Evolutionary conservation across 441 rosid species (phyloP).

Genomic region (Oxalis stricta): DNA sequence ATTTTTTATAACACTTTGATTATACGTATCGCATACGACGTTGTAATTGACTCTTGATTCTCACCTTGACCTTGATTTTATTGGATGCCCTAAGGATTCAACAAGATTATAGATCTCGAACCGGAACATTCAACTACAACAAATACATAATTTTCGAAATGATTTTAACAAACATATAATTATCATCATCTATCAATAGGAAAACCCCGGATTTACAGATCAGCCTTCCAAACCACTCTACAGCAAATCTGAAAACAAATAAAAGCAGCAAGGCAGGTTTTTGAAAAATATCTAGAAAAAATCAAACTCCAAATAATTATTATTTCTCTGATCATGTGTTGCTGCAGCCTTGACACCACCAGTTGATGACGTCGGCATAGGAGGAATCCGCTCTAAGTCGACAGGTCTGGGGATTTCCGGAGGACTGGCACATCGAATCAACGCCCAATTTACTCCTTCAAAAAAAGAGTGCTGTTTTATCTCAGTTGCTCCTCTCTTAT

Average conservation of each 20-base stretch:
- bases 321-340: constrained; percentile 27
- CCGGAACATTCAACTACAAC: too few relatives aligned
- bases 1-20: too few relatives aligned
- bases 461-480: constrained; percentile 62
- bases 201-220: constrained; percentile 8
- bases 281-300: constrained; percentile 41
- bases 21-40: too few relatives aligned
- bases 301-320: constrained; percentile 69
- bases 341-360: constrained; percentile 19
- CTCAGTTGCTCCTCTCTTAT: constrained; percentile 59
- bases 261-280: constrained; percentile 6
- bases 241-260: background rate
- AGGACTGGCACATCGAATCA: constrained; percentile 65
- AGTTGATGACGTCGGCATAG: constrained; percentile 22
- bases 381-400: constrained; percentile 28
- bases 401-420: constrained; percentile 55
- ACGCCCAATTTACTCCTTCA: constrained; percentile 64
- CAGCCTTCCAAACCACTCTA: constrained; percentile 11
- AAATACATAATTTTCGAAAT: too few relatives aligned
- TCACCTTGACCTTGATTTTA: too few relatives aligned
- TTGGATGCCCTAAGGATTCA: too few relatives aligned
- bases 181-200: constrained; percentile 12
- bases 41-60: too few relatives aligned
- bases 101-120: too few relatives aligned
- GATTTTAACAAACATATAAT: constrained; percentile 7